Evolutionary conservation across 2,329 filamentous ascomycete species (phyloP).

Genomic region (Akanthomyces lecanii): DNA sequence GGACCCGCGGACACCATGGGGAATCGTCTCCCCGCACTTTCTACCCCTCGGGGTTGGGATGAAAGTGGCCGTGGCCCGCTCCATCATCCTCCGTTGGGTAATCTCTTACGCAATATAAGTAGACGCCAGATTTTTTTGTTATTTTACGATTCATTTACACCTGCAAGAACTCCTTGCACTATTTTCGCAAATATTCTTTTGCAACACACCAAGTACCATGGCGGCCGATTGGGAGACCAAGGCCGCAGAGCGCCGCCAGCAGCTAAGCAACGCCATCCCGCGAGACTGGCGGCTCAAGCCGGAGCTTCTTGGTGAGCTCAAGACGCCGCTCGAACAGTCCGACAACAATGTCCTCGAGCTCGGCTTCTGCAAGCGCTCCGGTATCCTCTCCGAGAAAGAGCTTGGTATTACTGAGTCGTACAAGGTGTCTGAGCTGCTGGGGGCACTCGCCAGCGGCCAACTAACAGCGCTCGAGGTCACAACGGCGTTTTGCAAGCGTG

Average conservation of each 20-base stretch:
- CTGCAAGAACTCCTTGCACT: too few species aligned
- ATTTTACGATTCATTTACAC: neutral
- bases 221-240: constrained; percentile 5
- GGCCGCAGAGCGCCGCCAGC: constrained; percentile 13
- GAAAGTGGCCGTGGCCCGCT: too few species aligned
- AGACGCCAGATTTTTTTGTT: too few species aligned
- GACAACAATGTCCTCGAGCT: constrained; percentile 19
- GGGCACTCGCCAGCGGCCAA: constrained; percentile 29
- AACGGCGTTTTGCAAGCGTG: constrained; percentile 28
- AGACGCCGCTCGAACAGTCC: constrained; percentile 10
- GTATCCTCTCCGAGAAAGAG: constrained; percentile 38
- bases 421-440: constrained; percentile 33
- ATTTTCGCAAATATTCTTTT: neutral
- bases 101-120: too few species aligned
- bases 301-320: constrained; percentile 6
- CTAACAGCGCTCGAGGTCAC: constrained; percentile 35
- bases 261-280: constrained; percentile 15
- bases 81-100: too few species aligned
- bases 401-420: constrained; percentile 42
- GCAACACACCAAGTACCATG: neutral
- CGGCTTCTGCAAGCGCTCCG: constrained; percentile 23
- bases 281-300: constrained; percentile 16
- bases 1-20: neutral
- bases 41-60: too few species aligned
- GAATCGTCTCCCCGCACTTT: neutral